Conservation (phyloP, 257 asterid genomes). For the Solanum chmielewskii region DNA sequence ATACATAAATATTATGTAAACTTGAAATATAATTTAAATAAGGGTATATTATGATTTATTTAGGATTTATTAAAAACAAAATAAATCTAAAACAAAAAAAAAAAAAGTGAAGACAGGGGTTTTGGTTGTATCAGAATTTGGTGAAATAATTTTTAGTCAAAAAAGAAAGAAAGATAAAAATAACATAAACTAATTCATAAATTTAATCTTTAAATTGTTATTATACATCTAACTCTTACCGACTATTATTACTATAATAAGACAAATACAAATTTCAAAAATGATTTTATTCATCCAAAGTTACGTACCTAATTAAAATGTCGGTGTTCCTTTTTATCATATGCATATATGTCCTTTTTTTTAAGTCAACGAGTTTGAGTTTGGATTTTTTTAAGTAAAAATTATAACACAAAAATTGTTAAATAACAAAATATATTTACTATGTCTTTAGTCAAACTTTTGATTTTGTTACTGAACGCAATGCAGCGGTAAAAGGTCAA, state of each 20-base stretch:
- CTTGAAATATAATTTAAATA: too few relatives aligned
- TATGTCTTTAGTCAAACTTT: neutral
- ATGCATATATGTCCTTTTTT: neutral
- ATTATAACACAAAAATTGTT: too few relatives aligned
- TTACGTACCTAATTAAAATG: neutral
- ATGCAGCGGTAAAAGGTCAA: conserved; percentile 43
- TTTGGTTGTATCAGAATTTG: neutral
- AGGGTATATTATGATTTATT: neutral
- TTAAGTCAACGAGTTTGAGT: neutral
- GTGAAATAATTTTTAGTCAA: neutral
- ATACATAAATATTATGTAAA: too few relatives aligned
- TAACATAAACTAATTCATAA: neutral
- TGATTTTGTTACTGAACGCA: neutral
- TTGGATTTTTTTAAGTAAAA: neutral
- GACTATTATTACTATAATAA: neutral
- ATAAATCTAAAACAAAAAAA: too few relatives aligned
- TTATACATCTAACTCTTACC: neutral
- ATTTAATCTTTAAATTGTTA: too few relatives aligned
- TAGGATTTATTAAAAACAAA: neutral
- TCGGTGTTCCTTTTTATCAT: neutral
- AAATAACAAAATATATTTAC: neutral
- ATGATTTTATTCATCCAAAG: neutral
- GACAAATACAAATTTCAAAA: neutral
- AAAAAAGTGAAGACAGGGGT: neutral
- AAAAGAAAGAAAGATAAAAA: too few relatives aligned